Conservation (phyloP, 129 eudicot genomes). For the Cynara cardunculus region DNA sequence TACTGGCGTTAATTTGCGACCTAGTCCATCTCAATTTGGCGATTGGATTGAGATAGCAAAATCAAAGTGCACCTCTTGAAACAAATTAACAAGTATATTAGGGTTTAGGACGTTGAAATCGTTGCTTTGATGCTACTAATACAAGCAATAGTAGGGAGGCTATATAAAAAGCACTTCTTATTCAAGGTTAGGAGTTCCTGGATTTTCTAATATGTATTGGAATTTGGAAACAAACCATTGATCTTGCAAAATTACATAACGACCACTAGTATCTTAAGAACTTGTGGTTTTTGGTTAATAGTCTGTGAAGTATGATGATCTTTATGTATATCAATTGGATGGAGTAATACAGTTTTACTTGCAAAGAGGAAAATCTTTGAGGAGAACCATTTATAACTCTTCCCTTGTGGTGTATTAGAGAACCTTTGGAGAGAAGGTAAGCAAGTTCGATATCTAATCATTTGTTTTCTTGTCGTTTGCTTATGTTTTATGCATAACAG, state of each 20-base stretch:
- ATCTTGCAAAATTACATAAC: background rate
- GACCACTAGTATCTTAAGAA: background rate
- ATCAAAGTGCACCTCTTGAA: background rate
- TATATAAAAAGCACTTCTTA: background rate
- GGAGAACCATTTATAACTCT: background rate
- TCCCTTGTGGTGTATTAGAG: background rate
- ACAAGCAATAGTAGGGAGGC: background rate
- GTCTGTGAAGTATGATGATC: background rate
- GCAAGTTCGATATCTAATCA: background rate
- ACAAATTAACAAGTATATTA: background rate
- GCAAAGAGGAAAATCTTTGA: no score
- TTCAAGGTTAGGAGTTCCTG: background rate
- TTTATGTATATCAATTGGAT: background rate
- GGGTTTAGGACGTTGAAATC: slow-evolving; percentile 14
- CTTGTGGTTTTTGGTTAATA: background rate
- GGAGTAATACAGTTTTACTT: background rate
- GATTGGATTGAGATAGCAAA: background rate
- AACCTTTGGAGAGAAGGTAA: background rate
- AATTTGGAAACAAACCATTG: background rate
- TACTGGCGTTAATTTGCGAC: background rate
- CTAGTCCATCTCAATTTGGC: background rate
- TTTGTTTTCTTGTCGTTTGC: slow-evolving; percentile 4
- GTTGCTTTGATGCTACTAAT: background rate
- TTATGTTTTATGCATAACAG: slow-evolving; percentile 31
- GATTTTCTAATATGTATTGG: background rate